phyloP scores from a whole-genome alignment of 2,329 filamentous ascomycete genomes.

The Ophiostoma angusticollis region DNA sequence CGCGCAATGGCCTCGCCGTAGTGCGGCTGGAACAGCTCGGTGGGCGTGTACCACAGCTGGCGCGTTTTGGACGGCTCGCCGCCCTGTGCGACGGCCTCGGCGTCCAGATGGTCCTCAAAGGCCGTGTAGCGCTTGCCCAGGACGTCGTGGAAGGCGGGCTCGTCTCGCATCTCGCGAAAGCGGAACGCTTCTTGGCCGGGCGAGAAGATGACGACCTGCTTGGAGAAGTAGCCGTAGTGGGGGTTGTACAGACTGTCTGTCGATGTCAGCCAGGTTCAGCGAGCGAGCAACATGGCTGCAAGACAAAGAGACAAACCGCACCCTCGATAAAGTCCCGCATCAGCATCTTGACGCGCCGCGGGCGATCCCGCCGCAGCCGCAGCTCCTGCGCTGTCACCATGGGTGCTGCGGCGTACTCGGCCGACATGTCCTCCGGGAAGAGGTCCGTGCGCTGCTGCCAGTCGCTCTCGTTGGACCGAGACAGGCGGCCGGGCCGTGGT shows the following conservation, averaged over 20 bases:
- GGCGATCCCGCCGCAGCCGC: slow-evolving; percentile 58
- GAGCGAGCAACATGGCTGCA: background rate
- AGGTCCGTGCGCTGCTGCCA: slow-evolving; percentile 79
- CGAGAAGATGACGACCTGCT: slow-evolving; percentile 90
- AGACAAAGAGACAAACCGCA: slow-evolving; percentile 23
- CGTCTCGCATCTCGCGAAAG: slow-evolving; percentile 69
- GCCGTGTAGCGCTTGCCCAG: slow-evolving; percentile 71
- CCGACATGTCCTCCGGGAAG: slow-evolving; percentile 61
- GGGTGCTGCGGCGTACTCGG: slow-evolving; percentile 73
- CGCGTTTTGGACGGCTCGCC: slow-evolving; percentile 58
- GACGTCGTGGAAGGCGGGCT: slow-evolving; percentile 67
- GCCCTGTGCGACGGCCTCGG: slow-evolving; percentile 36
- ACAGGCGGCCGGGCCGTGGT: slow-evolving; percentile 11
- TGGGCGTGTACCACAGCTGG: slow-evolving; percentile 97
- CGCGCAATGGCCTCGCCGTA: slow-evolving; percentile 97
- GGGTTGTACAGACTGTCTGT: slow-evolving; percentile 89
- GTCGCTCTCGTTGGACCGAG: slow-evolving; percentile 45
- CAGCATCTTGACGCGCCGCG: slow-evolving; percentile 87
- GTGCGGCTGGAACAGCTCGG: slow-evolving; percentile 89
- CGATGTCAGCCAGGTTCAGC: background rate
- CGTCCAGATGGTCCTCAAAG: slow-evolving; percentile 82
- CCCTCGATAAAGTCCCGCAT: slow-evolving; percentile 96
- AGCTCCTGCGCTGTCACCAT: slow-evolving; percentile 75
- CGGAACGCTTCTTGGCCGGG: slow-evolving; percentile 83
- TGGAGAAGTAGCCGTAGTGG: slow-evolving; percentile 90